Conservation (phyloP, 2,329 filamentous ascomycete species). For the Exophiala dermatitidis region DNA sequence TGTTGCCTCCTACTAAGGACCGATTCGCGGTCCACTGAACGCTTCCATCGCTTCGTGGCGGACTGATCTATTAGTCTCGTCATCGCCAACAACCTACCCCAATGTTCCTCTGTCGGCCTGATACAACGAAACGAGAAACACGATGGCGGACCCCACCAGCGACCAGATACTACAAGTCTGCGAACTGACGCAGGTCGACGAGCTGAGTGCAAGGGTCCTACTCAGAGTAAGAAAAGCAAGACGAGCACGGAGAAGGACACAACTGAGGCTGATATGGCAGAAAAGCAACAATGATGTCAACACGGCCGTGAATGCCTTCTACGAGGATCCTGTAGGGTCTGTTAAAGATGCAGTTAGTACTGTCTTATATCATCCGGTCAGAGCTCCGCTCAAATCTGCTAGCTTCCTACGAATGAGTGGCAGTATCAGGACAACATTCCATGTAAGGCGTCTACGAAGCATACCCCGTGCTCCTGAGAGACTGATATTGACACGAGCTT, state of each 20-base stretch:
- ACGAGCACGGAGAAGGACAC: not conserved
- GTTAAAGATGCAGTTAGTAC: constrained; percentile 11
- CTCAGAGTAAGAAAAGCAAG: constrained; percentile 10
- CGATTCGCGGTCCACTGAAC: not conserved
- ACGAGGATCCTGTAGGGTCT: constrained; percentile 35
- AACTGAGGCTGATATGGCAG: constrained; percentile 27
- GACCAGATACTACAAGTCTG: constrained; percentile 17
- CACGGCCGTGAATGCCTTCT: constrained; percentile 43
- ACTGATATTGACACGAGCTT: constrained; percentile 23
- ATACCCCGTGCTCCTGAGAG: not conserved
- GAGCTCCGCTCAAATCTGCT: not conserved
- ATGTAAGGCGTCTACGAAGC: constrained; percentile 13
- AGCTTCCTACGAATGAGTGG: constrained; percentile 20
- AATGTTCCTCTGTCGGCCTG: not conserved
- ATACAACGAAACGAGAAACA: not conserved
- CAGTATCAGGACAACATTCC: constrained; percentile 24
- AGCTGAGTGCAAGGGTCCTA: constrained; percentile 13
- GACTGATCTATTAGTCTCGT: not conserved
- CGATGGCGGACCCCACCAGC: constrained; percentile 15
- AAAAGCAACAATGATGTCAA: constrained; percentile 40
- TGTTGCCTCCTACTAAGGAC: not conserved
- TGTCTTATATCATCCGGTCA: not conserved
- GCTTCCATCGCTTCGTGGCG: not conserved
- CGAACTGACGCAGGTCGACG: constrained; percentile 14
- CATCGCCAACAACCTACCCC: not conserved